Base-by-base conservation (phyloP, 805 yeast genomes). In the Candida insectorum region DNA sequence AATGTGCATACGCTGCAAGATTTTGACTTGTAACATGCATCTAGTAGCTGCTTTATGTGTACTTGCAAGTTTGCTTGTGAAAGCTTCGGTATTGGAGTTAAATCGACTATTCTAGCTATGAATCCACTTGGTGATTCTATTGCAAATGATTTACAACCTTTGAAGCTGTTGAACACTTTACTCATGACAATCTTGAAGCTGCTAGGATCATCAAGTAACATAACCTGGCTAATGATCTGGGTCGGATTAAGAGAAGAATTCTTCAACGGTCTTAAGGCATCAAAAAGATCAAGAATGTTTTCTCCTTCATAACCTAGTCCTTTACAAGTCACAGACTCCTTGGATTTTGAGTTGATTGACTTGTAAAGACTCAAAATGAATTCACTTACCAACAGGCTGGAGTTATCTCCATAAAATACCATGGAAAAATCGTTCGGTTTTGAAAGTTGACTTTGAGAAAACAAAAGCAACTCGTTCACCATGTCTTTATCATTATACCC, bases 391-490 rank as follows among this genome's bases (percentile, higher is more conserved):
- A 36, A n/a, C 4, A 19, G 11, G 4, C 27, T 24, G 8, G 6
- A 15, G 5, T 26, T 8, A 22, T 34, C 34, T 5, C 38, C 38
- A 9, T 16, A 24, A 6, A 34, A 8, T 9, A 34, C 31, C 10
- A 34, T 10, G 4, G 38, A 29, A 30, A 30, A 26, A 8, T 22
- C 31, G 11, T 13, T 15, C 10, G 16, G 11, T 12, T 11, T 16
- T 24, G 26, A 31, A 15, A 36, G 8, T 16, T 24, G 18, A 4
- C 31, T 19, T 9, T 24, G 8, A 5, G 48, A 37, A 12, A 62
- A 44, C 16, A 34, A 41, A 12, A 45, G 25, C 26, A 44, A 49
- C 26, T 60, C 64, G 3, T 47, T 45, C 3, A 47, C 30, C 2
- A 59, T 26, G 6, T 30, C 37, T 3, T 31, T 24, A n/a, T 32